Evolutionary conservation across 2,329 filamentous ascomycete genomes (phyloP), one percentile per base, ranked within the genome.

Genomic region (Sporothrix curviconia): DNA sequence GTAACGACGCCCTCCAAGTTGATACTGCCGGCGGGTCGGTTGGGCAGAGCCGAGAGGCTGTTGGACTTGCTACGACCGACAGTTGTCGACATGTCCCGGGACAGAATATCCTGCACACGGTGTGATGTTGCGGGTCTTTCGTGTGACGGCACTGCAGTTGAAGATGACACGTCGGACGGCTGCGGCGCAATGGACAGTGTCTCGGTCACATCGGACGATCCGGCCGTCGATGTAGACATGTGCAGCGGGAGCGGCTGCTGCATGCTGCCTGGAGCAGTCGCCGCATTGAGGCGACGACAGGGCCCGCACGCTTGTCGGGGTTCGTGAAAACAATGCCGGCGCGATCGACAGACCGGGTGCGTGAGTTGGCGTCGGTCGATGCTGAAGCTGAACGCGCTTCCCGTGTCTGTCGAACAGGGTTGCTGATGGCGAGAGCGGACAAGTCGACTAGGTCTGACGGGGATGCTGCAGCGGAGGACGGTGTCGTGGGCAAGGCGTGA

Each of bases 341-440:
- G 42, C 83, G 77, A 59, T 90, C 86, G 7, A 83, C 82, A 0
- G 86, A 89, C 32, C 77, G 78, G 5, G 82, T 80, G 36, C 85
- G 77, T 2, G 76, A 74, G 22, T 72, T 70, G 36, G 80, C 77
- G 40, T 81, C 79, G n/a, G 63, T 53, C 5, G 42, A 65, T 44
- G 40, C n/a, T 66, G 46, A 50, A 19, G 49, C 17, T 12, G 46
- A 39, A 54, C 58, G 72, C 65, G 72, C 65, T 30, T 77, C 74
- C 2, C 75, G 73, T 7, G 72, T 68, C 58, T 72, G 75, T 22
- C 75, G 71, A 22, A 73, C 68, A 1, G 76, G 71, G 7, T 81
- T 73, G 11, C 67, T 69, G 51, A 74, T 68, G 36, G 75, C 72
- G n/a, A 42, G 25, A 17, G 36, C n/a, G 15, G 46, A 9, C 9